These are phyloP conservation scores for Ormosia semicastrata DNA, from an alignment of 306 rosid genomes.

Conservation along the genomic window DNA sequence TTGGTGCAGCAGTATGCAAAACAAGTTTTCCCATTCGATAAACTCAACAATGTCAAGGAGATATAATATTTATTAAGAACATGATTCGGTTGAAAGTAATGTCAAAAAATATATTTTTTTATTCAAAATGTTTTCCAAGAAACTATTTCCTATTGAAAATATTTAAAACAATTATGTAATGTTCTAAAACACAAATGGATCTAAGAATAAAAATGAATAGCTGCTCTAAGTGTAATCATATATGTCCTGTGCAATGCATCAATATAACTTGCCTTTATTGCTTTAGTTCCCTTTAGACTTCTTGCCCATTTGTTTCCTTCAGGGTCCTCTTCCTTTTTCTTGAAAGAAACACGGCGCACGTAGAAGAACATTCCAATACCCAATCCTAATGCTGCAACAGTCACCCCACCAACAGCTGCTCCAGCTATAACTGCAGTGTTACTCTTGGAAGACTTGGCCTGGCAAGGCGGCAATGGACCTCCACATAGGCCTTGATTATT, in stretches of 20 bases:
- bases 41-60: neutral
- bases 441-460: too few species aligned
- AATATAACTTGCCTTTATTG: too few species aligned
- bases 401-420: too few species aligned
- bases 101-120: neutral
- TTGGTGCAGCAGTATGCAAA: neutral
- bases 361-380: too few species aligned
- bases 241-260: neutral
- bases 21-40: neutral
- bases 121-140: neutral
- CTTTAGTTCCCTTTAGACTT: too few species aligned
- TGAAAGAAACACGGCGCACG: too few species aligned
- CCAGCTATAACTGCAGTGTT: too few species aligned
- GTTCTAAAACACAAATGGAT: slow-evolving; percentile 10
- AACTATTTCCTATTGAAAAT: neutral
- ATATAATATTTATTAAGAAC: neutral
- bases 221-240: neutral
- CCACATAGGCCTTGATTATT: slow-evolving; percentile 79
- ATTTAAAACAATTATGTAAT: neutral
- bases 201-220: slow-evolving; percentile 10
- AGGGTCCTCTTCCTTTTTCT: too few species aligned
- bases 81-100: neutral
- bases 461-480: slow-evolving; percentile 20
- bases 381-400: too few species aligned
- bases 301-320: too few species aligned